Evolutionary conservation across 2,329 filamentous ascomycete genomes (phyloP).

Genomic region (Sporothrix phasma): DNA sequence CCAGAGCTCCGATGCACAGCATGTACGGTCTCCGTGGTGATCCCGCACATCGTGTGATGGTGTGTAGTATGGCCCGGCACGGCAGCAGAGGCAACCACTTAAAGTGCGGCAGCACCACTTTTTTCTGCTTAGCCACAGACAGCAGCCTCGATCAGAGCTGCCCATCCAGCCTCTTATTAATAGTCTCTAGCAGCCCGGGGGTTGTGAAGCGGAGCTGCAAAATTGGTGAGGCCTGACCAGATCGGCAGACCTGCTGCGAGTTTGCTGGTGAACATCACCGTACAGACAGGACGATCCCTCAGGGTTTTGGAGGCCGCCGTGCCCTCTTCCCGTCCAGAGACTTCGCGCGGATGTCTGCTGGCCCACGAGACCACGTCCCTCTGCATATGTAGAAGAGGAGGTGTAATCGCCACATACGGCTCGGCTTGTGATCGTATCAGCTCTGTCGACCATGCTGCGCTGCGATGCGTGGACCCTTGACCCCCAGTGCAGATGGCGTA

Average conservation of each 20-base stretch:
- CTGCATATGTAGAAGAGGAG: no score
- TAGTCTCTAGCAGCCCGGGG: background rate
- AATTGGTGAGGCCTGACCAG: background rate
- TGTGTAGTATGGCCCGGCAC: background rate
- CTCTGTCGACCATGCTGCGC: no score
- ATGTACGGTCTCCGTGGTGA: background rate
- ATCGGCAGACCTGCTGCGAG: background rate
- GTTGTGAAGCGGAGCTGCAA: background rate
- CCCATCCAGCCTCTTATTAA: background rate
- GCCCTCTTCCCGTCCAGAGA: background rate
- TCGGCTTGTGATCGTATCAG: no score
- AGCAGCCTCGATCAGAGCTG: background rate
- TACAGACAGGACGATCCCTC: background rate
- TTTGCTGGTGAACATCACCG: no score
- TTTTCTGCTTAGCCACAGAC: background rate
- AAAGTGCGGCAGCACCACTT: background rate
- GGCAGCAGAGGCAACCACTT: background rate
- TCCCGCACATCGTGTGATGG: no score
- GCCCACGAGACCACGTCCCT: no score
- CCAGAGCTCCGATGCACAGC: background rate
- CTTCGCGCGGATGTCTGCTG: no score
- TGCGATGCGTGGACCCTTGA: no score
- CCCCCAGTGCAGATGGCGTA: no score
- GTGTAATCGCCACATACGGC: no score
- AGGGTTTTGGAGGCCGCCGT: background rate